Conservation (phyloP, 768 basidiomycete species). For the Lentinula sp. region DNA sequence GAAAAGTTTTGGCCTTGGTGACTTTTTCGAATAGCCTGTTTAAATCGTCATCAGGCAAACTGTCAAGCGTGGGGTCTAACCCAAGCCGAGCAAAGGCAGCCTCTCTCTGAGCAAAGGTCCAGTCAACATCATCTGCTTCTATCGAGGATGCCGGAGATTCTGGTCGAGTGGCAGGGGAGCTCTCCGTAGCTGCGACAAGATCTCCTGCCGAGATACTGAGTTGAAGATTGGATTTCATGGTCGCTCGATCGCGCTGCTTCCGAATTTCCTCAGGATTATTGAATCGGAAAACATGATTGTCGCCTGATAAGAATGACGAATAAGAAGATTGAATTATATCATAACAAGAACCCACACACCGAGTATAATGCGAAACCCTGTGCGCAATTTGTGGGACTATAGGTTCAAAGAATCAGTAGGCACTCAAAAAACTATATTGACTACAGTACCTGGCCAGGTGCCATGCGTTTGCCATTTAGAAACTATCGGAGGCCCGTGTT, state of each 20-base stretch:
- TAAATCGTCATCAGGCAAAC: slow-evolving; percentile 90
- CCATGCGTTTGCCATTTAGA: slow-evolving; percentile 87
- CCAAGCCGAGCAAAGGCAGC: slow-evolving; percentile 86
- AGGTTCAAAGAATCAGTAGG: slow-evolving; percentile 2
- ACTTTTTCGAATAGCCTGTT: slow-evolving; percentile 94
- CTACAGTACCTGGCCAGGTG: slow-evolving; percentile 61
- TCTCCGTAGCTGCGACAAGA: slow-evolving; percentile 42
- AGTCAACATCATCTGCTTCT: slow-evolving; percentile 79
- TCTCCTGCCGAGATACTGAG: slow-evolving; percentile 63
- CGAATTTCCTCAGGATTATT: slow-evolving; percentile 95
- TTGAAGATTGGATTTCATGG: slow-evolving; percentile 63
- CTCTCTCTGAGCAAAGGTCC: slow-evolving; percentile 96
- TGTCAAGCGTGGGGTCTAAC: slow-evolving; percentile 84
- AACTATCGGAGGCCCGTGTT: slow-evolving; percentile 43
- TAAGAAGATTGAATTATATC: slow-evolving; percentile 5
- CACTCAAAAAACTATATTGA: neutral
- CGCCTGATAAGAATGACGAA: slow-evolving; percentile 42
- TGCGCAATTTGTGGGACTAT: slow-evolving; percentile 78
- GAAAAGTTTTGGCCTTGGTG: slow-evolving; percentile 83
- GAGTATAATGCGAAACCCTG: slow-evolving; percentile 95
- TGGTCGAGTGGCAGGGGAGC: slow-evolving; percentile 60
- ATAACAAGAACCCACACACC: slow-evolving; percentile 40
- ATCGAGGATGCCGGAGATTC: slow-evolving; percentile 70
- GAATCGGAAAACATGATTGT: slow-evolving; percentile 96
- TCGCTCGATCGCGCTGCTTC: slow-evolving; percentile 80